Evolutionary conservation across 2,329 filamentous ascomycete species (phyloP).

Genomic region (Emericellopsis atlantica): DNA sequence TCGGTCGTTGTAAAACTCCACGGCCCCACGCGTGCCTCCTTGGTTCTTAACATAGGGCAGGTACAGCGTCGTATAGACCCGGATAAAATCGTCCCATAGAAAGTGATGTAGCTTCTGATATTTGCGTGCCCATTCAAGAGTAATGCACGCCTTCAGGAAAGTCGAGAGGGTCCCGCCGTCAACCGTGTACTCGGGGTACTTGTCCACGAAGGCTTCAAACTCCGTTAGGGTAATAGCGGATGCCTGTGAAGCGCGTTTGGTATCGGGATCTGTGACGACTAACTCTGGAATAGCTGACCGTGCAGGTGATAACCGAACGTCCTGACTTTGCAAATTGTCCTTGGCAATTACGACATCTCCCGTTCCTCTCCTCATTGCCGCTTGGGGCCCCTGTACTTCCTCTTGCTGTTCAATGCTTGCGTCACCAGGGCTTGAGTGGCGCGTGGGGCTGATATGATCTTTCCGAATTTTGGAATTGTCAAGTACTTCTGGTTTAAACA

Average conservation of each 20-base stretch:
- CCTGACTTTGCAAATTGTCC: no score
- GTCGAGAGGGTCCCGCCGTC: constrained; percentile 22
- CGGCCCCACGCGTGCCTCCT: constrained; percentile 18
- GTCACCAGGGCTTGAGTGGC: no score
- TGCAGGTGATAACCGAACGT: no score
- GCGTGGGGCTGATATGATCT: no score
- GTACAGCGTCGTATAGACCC: constrained; percentile 27
- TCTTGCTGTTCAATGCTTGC: no score
- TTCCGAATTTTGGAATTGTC: background rate
- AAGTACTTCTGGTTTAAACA: background rate
- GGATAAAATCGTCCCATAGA: constrained; percentile 41
- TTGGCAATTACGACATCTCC: no score
- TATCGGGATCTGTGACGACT: no score
- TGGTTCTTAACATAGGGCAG: constrained; percentile 22
- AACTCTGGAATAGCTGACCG: no score
- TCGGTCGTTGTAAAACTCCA: constrained; percentile 27
- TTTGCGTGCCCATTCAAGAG: constrained; percentile 23
- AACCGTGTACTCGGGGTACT: constrained; percentile 31
- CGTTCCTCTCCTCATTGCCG: no score
- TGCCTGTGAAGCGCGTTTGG: no score
- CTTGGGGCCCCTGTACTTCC: no score
- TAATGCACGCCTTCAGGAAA: constrained; percentile 33
- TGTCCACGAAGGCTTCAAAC: constrained; percentile 19
- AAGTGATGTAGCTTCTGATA: constrained; percentile 22
- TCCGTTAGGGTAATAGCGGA: background rate